Conservation (phyloP, 2,329 filamentous ascomycete genomes). For the Colletotrichum horii region DNA sequence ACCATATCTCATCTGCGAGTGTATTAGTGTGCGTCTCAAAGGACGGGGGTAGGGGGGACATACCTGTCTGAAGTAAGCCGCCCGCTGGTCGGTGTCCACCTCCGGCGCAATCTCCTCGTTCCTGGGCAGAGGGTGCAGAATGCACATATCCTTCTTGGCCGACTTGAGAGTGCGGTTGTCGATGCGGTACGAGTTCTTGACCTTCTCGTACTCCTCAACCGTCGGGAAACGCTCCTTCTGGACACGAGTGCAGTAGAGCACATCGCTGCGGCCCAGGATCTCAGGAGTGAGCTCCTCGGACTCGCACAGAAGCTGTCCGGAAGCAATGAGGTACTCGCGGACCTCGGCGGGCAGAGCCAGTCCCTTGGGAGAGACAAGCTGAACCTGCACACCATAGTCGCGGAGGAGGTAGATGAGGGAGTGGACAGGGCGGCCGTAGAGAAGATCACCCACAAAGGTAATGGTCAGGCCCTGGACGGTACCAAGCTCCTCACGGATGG, state of each 20-base stretch:
- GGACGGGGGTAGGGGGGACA: conserved; percentile 42
- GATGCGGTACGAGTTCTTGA: conserved; percentile 89
- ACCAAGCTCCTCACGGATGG: conserved; percentile 95
- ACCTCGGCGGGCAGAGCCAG: conserved; percentile 80
- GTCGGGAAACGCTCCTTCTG: conserved; percentile 96
- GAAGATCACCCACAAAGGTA: conserved; percentile 92
- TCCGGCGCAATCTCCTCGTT: conserved; percentile 95
- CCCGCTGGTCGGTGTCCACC: conserved; percentile 95
- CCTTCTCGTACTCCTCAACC: conserved; percentile 78
- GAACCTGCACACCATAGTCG: conserved; percentile 93
- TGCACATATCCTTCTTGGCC: conserved; percentile 90
- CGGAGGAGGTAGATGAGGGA: conserved; percentile 91
- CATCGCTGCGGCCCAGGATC: conserved; percentile 84
- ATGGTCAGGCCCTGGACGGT: conserved; percentile 95
- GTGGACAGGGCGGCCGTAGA: conserved; percentile 93
- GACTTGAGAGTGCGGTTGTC: conserved; percentile 89
- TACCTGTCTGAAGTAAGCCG: conserved; percentile 99
- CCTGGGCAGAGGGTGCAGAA: conserved; percentile 93
- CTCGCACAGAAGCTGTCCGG: conserved; percentile 79
- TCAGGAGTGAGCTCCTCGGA: conserved; percentile 82
- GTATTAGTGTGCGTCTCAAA: conserved; percentile 41
- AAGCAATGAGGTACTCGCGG: conserved; percentile 70
- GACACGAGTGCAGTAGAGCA: conserved; percentile 95
- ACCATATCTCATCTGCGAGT: conserved; percentile 87
- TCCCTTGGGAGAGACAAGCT: conserved; percentile 84